Conservation (phyloP, 225 moss, liverwort and hornwort genomes). For the Lunularia cruciata region DNA sequence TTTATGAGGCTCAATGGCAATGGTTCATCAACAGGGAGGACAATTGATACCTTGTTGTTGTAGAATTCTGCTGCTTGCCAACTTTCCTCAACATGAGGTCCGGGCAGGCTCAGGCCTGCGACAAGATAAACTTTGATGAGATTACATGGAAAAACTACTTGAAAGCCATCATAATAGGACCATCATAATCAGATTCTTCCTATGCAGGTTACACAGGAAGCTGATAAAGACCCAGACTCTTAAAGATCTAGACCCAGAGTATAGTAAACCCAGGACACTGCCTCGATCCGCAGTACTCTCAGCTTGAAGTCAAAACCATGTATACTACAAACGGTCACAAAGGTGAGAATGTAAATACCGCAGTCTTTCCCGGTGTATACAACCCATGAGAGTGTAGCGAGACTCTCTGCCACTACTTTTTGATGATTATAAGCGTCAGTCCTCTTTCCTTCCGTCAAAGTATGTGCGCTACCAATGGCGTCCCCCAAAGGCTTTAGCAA, state of each 20-base stretch:
- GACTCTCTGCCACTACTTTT: conserved; percentile 87
- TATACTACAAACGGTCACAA: conserved; percentile 12
- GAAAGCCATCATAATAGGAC: too few species aligned
- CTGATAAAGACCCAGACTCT: too few species aligned
- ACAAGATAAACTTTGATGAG: too few species aligned
- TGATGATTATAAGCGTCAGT: conserved; percentile 84
- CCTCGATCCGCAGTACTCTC: too few species aligned
- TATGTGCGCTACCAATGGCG: conserved; percentile 63
- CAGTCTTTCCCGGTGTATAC: conserved; percentile 84
- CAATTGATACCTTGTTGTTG: conserved; percentile 96
- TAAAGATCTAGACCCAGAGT: too few species aligned
- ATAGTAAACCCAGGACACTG: too few species aligned
- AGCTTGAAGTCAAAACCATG: background rate
- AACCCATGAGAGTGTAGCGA: conserved; percentile 81
- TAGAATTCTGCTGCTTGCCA: conserved; percentile 98
- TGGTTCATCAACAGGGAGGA: background rate
- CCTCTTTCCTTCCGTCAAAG: conserved; percentile 75
- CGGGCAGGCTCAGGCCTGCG: conserved; percentile 88
- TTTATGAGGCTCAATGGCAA: too few species aligned
- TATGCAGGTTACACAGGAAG: too few species aligned
- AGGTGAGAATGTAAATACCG: conserved; percentile 48
- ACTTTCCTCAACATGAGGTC: conserved; percentile 93
- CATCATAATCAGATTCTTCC: too few species aligned
- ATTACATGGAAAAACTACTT: too few species aligned
- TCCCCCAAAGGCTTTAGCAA: conserved; percentile 72